Evolutionary conservation across 2,329 filamentous ascomycete genomes (phyloP), one percentile per base, ranked within the genome.

Genomic region (Thermothelomyces thermophilus): DNA sequence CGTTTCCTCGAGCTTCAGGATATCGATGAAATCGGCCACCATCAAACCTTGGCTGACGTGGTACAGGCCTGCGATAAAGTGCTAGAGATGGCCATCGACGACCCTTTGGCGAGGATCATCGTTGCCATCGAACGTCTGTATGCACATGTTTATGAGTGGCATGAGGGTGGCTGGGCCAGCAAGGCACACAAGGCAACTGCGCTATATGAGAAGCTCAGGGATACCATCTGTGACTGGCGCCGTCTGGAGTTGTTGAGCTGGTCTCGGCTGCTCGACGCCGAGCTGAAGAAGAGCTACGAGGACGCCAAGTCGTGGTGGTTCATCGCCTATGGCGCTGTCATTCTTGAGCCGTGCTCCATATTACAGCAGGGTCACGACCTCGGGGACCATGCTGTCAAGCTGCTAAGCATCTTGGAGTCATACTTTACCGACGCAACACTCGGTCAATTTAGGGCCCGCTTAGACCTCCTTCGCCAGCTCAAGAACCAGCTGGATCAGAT

Each of bases 231-330:
- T 48, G 80, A 79, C 63, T 98, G 94, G 94, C 80, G 93, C 54
- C 84, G 90, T 52, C 74, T 98, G 28, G 93, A 98, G 63, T 74
- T 98, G 22, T 86, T 87, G 0, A 96, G 91, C 0, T 98, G 93
- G 93, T 83, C 87, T 31, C 86, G 84, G 36, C 69, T 98, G 3
- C 85, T 98, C 53, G 88, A 95, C 58, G 82, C 87, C 65, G 93
- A 98, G 66, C 76, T 82, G 33, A 75, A 80, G 46, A 89, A 86
- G 60, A 90, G 84, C 59, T 74, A 83, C 19, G 79, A 87, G 42
- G 84, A 89, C 62, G 90, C 91, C 2, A 84, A 83, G 60, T 84
- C 86, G 14, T 98, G 93, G 93, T 98, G 90, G 84, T 98, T 96
- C 60, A 78, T 97, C 52, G 90, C 91, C 1, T 98, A 96, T 62